phyloP scores from a whole-genome alignment of 345 rosid genomes.

The Theobroma cacao region DNA sequence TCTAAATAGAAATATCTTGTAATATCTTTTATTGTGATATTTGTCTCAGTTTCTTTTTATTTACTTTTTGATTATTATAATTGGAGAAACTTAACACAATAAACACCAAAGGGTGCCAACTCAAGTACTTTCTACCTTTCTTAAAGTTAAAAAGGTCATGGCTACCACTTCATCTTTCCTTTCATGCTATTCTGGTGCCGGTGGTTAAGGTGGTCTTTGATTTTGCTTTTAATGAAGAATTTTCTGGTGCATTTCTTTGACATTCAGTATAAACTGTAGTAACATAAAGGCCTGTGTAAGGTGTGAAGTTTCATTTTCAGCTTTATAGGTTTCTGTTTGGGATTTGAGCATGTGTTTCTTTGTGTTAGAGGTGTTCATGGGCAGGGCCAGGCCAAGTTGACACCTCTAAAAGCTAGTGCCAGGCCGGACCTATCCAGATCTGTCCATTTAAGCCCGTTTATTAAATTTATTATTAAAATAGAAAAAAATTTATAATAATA shows the following conservation, averaged over 20 bases:
- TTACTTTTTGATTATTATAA: neutral
- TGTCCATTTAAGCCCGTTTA: too few relatives aligned
- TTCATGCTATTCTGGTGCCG: neutral
- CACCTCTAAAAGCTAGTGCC: too few relatives aligned
- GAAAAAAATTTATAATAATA: too few relatives aligned
- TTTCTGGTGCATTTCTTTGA: neutral
- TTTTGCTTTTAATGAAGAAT: neutral
- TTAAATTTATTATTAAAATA: too few relatives aligned
- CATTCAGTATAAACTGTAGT: neutral
- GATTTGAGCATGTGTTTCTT: neutral
- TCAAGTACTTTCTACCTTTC: neutral
- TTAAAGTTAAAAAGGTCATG: neutral
- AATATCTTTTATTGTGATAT: neutral
- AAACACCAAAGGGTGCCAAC: neutral
- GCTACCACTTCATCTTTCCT: neutral
- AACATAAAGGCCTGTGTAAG: neutral
- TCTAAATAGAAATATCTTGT: neutral
- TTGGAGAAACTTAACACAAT: neutral
- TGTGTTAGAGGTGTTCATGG: too few relatives aligned
- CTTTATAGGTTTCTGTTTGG: neutral
- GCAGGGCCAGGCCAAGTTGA: too few relatives aligned
- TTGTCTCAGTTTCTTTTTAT: neutral
- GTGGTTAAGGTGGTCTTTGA: neutral
- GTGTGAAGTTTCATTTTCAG: neutral
- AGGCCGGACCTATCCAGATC: too few relatives aligned